These are phyloP conservation scores for Cystobasidium pallidum DNA, from an alignment of 1,284 basidiomycete genomes.

Conservation along the genomic window DNA sequence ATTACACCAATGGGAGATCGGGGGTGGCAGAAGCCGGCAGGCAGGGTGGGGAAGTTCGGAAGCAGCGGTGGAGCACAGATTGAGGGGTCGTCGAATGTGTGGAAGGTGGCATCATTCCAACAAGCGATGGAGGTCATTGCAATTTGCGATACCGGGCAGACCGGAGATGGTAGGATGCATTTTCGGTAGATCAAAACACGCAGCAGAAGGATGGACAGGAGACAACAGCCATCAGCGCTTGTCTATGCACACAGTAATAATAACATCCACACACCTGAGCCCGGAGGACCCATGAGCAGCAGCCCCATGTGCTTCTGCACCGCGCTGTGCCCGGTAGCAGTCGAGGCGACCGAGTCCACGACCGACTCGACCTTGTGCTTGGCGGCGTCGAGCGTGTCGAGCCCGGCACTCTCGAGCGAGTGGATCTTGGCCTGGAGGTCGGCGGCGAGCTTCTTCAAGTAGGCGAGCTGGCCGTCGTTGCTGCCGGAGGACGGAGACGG, in stretches of 20 bases:
- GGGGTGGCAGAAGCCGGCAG: conserved; percentile 11
- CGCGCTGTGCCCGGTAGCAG: conserved; percentile 58
- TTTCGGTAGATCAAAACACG: no score
- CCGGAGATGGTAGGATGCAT: no score
- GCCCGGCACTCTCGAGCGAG: conserved; percentile 68
- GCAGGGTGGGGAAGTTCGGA: neutral
- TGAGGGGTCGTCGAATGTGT: neutral
- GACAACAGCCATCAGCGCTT: neutral
- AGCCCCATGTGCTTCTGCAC: conserved; percentile 70
- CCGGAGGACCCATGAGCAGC: conserved; percentile 93
- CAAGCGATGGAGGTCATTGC: no score
- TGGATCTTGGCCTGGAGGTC: conserved; percentile 76
- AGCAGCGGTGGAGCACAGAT: neutral
- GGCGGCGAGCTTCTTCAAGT: conserved; percentile 81
- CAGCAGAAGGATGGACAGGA: neutral
- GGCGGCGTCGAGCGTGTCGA: conserved; percentile 60
- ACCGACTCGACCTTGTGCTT: conserved; percentile 53
- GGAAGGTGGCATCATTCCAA: no score
- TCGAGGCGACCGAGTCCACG: conserved; percentile 59
- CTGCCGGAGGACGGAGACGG: neutral
- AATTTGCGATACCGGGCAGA: no score
- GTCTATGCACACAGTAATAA: neutral
- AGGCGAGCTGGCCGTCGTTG: conserved; percentile 34
- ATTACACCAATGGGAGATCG: conserved; percentile 9
- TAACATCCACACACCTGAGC: conserved; percentile 71